Conservation (phyloP, 371 early-diverging fungal species). For the Ordospora pajunii region DNA sequence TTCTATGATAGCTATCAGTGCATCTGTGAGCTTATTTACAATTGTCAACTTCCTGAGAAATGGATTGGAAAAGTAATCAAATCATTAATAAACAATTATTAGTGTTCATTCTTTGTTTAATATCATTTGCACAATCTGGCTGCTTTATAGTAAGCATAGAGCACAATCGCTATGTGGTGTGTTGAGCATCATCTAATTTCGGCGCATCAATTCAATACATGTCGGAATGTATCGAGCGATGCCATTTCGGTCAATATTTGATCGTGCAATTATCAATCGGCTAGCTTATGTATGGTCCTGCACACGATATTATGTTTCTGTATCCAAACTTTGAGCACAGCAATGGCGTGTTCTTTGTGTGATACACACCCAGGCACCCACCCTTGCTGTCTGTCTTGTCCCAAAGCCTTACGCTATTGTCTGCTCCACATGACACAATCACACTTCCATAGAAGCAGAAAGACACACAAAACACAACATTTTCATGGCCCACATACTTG, state of each 20-base stretch:
- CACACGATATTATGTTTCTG: constrained; percentile 70
- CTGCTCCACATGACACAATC: constrained; percentile 76
- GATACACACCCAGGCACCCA: constrained; percentile 68
- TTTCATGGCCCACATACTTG: constrained; percentile 78
- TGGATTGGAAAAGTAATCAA: not conserved
- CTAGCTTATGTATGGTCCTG: constrained; percentile 57
- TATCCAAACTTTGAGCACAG: constrained; percentile 74
- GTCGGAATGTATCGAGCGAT: too few relatives aligned
- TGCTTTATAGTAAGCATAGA: too few relatives aligned
- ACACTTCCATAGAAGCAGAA: constrained; percentile 76
- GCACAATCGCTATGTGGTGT: too few relatives aligned
- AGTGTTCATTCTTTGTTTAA: not conserved
- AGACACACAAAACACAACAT: constrained; percentile 76
- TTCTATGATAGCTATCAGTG: not conserved
- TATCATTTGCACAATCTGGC: too few relatives aligned
- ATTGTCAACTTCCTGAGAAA: not conserved
- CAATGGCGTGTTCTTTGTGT: constrained; percentile 82
- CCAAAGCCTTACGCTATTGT: constrained; percentile 84
- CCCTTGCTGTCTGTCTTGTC: constrained; percentile 67
- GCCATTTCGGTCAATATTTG: too few relatives aligned
- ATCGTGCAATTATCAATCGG: too few relatives aligned
- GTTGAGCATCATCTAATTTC: too few relatives aligned
- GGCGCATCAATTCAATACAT: too few relatives aligned
- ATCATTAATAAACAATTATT: not conserved
- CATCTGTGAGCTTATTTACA: not conserved